These are phyloP conservation scores for Clathrus columnatus DNA, from an alignment of 768 basidiomycete species.

Conservation along the genomic window DNA sequence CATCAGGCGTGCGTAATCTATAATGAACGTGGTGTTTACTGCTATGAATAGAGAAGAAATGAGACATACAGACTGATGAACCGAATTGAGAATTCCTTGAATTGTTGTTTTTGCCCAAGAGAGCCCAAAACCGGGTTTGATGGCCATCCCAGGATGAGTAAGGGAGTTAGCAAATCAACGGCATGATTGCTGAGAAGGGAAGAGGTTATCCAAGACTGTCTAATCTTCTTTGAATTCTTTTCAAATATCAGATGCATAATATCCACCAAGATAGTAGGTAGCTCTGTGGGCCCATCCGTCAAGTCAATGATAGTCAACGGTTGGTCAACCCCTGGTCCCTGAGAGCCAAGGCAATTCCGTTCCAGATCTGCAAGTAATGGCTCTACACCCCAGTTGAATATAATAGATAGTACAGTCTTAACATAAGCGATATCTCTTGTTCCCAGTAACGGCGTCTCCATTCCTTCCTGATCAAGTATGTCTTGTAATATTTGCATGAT, in stretches of 20 bases:
- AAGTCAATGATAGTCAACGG: constrained; percentile 34
- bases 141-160: constrained; percentile 69
- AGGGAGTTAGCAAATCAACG: constrained; percentile 48
- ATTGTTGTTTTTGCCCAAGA: constrained; percentile 27
- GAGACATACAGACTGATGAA: constrained; percentile 53
- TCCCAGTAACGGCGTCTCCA: constrained; percentile 37
- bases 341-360: constrained; percentile 34
- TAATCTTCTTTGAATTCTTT: constrained; percentile 28
- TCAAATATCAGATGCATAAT: constrained; percentile 44
- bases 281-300: constrained; percentile 27
- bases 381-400: constrained; percentile 65
- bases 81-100: constrained; percentile 42
- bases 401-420: constrained; percentile 54
- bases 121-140: constrained; percentile 30
- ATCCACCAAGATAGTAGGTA: constrained; percentile 35
- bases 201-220: constrained; percentile 50
- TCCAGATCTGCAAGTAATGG: constrained; percentile 34
- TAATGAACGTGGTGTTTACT: background rate
- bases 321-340: constrained; percentile 13
- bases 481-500: constrained; percentile 41
- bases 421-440: constrained; percentile 57
- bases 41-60: background rate
- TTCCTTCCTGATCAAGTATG: constrained; percentile 24
- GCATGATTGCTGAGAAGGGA: constrained; percentile 50
- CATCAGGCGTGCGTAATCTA: constrained; percentile 58